phyloP scores from a whole-genome alignment of 2,329 filamentous ascomycete species.

The Chaetomium sp. region DNA sequence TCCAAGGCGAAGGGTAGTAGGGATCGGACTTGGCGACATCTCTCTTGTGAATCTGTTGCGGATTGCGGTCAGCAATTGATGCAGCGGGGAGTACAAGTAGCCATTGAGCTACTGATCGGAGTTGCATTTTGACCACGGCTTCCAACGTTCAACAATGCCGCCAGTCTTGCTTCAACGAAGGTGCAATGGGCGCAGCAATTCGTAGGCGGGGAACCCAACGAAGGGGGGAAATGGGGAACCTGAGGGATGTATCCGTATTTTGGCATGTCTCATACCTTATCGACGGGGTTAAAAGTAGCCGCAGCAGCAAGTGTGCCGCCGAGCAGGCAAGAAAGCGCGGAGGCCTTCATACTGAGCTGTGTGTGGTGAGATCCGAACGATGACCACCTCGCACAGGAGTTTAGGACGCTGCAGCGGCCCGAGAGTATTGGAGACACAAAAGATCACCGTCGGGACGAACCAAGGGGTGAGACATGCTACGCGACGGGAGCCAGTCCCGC shows the following conservation, averaged over 20 bases:
- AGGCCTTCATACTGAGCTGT: conserved; percentile 22
- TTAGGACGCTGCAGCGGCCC: background rate
- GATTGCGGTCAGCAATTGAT: conserved; percentile 20
- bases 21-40: conserved; percentile 44
- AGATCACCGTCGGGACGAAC: conserved; percentile 1
- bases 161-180: conserved; percentile 14
- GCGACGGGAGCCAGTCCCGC: background rate
- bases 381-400: background rate
- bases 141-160: conserved; percentile 3
- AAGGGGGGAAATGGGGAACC: background rate
- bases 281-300: conserved; percentile 4
- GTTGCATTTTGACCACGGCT: conserved; percentile 16
- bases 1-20: conserved; percentile 83
- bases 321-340: conserved; percentile 22
- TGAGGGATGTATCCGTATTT: background rate
- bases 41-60: conserved; percentile 21
- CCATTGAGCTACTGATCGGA: conserved; percentile 12
- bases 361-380: background rate
- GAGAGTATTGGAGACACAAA: background rate
- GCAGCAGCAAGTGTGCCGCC: conserved; percentile 21
- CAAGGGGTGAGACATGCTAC: conserved; percentile 4
- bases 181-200: conserved; percentile 5
- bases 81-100: conserved; percentile 6
- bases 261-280: conserved; percentile 15
- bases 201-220: background rate